Conservation (phyloP, 768 basidiomycete species). For the Rhodotorula toruloides region DNA sequence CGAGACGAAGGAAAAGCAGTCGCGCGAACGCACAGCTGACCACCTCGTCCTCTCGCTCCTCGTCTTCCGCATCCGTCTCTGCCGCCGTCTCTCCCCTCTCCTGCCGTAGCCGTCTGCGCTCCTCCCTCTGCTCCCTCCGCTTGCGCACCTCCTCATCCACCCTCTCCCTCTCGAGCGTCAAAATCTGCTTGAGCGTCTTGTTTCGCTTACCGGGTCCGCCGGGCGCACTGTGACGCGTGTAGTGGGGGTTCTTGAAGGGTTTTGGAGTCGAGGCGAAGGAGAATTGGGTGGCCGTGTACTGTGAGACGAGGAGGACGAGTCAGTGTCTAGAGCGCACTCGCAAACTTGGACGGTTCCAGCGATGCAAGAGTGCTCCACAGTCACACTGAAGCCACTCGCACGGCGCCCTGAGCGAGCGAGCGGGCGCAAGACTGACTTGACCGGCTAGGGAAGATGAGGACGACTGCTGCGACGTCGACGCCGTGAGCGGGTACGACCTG, state of each 20-base stretch:
- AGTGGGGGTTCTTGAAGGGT: constrained; percentile 37
- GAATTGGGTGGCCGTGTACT: constrained; percentile 27
- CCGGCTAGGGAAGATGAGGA: too few species aligned
- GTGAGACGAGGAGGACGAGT: too few species aligned
- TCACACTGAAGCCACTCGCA: too few species aligned
- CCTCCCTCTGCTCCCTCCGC: not conserved
- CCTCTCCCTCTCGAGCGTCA: constrained; percentile 33
- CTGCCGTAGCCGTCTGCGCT: not conserved
- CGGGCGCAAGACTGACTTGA: too few species aligned
- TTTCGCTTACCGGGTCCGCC: constrained; percentile 18
- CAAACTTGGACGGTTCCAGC: too few species aligned
- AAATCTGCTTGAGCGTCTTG: constrained; percentile 39
- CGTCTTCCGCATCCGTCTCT: constrained; percentile 1
- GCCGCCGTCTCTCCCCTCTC: not conserved
- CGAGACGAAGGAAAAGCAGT: too few species aligned
- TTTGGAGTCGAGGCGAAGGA: constrained; percentile 30
- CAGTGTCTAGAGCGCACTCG: too few species aligned
- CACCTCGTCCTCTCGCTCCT: constrained; percentile 1
- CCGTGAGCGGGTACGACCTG: too few species aligned
- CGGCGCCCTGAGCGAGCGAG: too few species aligned
- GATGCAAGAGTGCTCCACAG: too few species aligned
- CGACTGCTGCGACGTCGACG: too few species aligned
- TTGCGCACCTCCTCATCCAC: constrained; percentile 19
- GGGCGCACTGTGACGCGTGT: constrained; percentile 6
- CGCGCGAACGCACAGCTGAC: constrained; percentile 4